Evolutionary conservation across 2,329 filamentous ascomycete species (phyloP).

Genomic region (Zymoseptoria pseudotritici): DNA sequence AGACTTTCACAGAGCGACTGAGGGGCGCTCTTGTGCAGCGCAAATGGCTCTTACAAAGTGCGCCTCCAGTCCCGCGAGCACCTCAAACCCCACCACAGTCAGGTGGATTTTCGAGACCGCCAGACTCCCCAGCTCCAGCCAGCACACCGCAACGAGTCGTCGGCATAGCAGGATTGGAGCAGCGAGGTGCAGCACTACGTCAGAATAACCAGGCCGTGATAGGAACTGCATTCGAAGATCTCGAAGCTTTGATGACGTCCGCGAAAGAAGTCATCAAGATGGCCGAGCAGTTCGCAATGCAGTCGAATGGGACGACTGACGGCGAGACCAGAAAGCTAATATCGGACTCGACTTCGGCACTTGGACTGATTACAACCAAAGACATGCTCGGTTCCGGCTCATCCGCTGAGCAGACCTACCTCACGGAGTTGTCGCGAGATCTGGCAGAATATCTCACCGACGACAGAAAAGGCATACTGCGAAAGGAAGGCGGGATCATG

Average conservation of each 20-base stretch:
- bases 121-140: slow-evolving; percentile 19
- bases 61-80: slow-evolving; percentile 74
- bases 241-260: slow-evolving; percentile 94
- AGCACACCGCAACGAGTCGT: slow-evolving; percentile 51
- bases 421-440: slow-evolving; percentile 78
- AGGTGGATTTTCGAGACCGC: slow-evolving; percentile 41
- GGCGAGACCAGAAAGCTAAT: slow-evolving; percentile 58
- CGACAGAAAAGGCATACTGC: slow-evolving; percentile 69
- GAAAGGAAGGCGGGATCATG: slow-evolving; percentile 77
- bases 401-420: slow-evolving; percentile 72
- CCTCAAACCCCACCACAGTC: slow-evolving; percentile 25
- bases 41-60: slow-evolving; percentile 89
- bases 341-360: slow-evolving; percentile 72
- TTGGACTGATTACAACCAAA: slow-evolving; percentile 88
- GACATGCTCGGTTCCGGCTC: slow-evolving; percentile 78
- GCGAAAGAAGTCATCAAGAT: slow-evolving; percentile 93
- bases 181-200: slow-evolving; percentile 71
- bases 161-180: slow-evolving; percentile 87
- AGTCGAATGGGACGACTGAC: slow-evolving; percentile 49
- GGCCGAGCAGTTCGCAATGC: slow-evolving; percentile 75
- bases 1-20: slow-evolving; percentile 80
- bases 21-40: slow-evolving; percentile 84
- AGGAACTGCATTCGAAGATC: slow-evolving; percentile 87
- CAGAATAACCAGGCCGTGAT: slow-evolving; percentile 93
- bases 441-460: slow-evolving; percentile 85